These are phyloP conservation scores for Punctularia strigosozonata DNA, from an alignment of 768 basidiomycete genomes.

Conservation along the genomic window DNA sequence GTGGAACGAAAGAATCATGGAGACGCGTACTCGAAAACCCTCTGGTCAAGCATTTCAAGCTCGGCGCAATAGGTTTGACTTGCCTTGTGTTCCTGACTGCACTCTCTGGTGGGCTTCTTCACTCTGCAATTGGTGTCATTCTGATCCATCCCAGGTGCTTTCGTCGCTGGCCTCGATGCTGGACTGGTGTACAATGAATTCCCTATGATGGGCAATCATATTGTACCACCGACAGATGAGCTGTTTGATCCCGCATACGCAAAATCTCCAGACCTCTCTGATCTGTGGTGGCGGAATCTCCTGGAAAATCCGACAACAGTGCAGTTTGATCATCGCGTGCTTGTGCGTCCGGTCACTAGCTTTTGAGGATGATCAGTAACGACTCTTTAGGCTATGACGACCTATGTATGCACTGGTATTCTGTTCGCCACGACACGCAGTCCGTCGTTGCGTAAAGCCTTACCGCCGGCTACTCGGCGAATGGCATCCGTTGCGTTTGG, in stretches of 20 bases:
- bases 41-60: conserved; percentile 43
- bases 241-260: conserved; percentile 72
- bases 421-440: conserved; percentile 51
- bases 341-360: conserved; percentile 37
- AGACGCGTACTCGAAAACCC: conserved; percentile 41
- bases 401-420: conserved; percentile 57
- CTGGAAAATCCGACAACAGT: conserved; percentile 97
- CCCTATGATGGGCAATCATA: conserved; percentile 85
- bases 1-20: conserved; percentile 35
- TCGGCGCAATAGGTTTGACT: conserved; percentile 47
- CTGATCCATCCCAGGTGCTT: conserved; percentile 55
- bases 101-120: conserved; percentile 70
- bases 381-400: conserved; percentile 61
- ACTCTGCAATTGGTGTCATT: background rate
- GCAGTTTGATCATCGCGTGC: conserved; percentile 90
- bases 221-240: conserved; percentile 75
- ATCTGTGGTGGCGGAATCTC: conserved; percentile 92
- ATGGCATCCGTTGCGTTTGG: conserved; percentile 52
- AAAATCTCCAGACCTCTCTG: conserved; percentile 51
- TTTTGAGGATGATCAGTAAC: conserved; percentile 2
- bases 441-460: conserved; percentile 27
- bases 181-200: conserved; percentile 98
- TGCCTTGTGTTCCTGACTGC: conserved; percentile 86
- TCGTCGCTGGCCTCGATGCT: conserved; percentile 95
- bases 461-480: conserved; percentile 52